Base-by-base conservation (phyloP, 139 green algal species). In the Mesotaenium endlicherianum region DNA sequence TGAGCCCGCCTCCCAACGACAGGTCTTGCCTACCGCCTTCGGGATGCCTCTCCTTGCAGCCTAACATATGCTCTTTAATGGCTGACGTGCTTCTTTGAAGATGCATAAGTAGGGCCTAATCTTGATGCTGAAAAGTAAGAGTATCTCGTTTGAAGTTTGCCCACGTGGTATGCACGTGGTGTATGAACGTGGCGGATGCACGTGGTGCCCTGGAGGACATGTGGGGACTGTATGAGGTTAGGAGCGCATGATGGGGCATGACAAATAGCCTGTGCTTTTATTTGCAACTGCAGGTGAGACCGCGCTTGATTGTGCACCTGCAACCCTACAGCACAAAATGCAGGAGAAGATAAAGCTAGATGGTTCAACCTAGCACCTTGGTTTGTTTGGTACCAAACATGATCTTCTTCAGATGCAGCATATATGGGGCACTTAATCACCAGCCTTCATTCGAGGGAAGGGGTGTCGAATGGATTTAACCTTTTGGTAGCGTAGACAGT, bases 261-360 rank as follows among this genome's bases (percentile, higher is more conserved):
- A 64, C 50, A 34, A 34, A 64, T 64, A 34, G 50, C 20, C 26
- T 64, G 20, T 64, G 50, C 26, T 64, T 64, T 64, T 34, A 34
- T 20, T 72, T 72, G 41, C 36, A n/a, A 47, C 43, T 72, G 60
- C 60, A 72, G 60, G 60, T 47, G 60, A 72, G 60, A 72, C 60
- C 17, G 60, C 60, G 17, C 17, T 72, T n/a, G 60, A 72, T 72
- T 72, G 60, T 11, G 60, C 60, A 36, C 60, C 60, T 36, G 60
- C 60, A 6, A 72, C 60, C 20, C 60, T 72, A 11, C 36, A 36
- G 8, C 60, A 72, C 60, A 72, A 11, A 38, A 72, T 72, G 60
- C 41, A 11, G 60, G 6, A 72, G 11, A 72, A 11, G 11, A n/a
- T n/a, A n/a, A n/a, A n/a, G n/a, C n/a, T n/a, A n/a, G n/a, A n/a